Evolutionary conservation across 2,329 filamentous ascomycete species (phyloP).

Genomic region (Gnomoniopsis smithogilvyi): DNA sequence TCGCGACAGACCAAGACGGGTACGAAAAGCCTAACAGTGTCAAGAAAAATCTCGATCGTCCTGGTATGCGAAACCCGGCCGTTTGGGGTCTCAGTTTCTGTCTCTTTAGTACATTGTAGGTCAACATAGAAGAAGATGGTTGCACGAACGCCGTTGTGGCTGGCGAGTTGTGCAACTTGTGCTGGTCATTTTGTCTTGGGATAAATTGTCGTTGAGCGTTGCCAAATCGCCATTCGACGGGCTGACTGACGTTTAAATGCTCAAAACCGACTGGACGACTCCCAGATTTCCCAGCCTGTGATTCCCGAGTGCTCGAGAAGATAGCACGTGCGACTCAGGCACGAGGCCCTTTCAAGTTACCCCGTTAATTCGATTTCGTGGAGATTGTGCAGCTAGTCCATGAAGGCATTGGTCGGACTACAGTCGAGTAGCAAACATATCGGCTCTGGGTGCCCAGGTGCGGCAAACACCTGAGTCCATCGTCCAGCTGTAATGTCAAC

Average conservation of each 20-base stretch:
- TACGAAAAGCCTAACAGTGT: neutral
- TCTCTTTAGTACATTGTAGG: neutral
- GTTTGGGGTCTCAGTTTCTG: constrained; percentile 9
- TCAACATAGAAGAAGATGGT: neutral
- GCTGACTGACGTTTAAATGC: neutral
- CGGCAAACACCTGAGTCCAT: neutral
- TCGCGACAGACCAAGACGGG: neutral
- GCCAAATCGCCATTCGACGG: neutral
- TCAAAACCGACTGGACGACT: neutral
- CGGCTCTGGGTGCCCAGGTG: neutral
- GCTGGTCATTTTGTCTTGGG: constrained; percentile 8
- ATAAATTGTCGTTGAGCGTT: neutral
- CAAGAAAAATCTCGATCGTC: neutral
- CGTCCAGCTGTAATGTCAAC: neutral
- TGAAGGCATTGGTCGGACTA: neutral
- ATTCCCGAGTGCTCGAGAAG: neutral
- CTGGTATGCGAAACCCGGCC: constrained; percentile 4
- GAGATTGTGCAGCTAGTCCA: neutral
- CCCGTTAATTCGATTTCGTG: neutral
- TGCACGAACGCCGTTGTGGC: neutral
- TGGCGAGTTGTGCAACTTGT: neutral
- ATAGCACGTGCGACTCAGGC: neutral
- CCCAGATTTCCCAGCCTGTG: neutral
- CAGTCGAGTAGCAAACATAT: neutral
- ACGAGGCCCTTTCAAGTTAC: neutral